Percentiles rank a stretch among this genome's conserved stretches.
Conservation (phyloP, 306 rosid genomes). For the Lablab purpureus region DNA sequence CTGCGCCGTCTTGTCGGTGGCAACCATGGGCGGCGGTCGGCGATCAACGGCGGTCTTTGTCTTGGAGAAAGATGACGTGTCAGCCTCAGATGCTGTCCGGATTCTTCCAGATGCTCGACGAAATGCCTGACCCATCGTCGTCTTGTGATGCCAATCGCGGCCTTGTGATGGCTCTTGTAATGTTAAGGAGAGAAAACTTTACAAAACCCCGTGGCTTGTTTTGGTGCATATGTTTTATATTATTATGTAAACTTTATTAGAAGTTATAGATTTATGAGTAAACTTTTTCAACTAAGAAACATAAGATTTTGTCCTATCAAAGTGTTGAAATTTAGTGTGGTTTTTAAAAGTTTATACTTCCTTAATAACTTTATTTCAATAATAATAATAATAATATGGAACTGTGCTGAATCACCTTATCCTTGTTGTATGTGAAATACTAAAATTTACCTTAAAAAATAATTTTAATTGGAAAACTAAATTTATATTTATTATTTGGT, state of each 20-base stretch:
- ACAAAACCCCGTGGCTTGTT: slow-evolving; percentile 14
- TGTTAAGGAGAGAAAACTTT: not conserved
- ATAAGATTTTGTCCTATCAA: too few relatives aligned
- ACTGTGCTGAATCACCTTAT: too few relatives aligned
- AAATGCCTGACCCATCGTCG: slow-evolving; percentile 92
- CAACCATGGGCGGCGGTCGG: slow-evolving; percentile 49
- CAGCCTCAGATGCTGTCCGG: slow-evolving; percentile 57
- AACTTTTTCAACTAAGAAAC: too few relatives aligned
- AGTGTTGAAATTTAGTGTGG: not conserved
- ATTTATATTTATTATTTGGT: too few relatives aligned
- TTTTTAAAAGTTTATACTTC: too few relatives aligned
- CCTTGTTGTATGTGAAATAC: too few relatives aligned
- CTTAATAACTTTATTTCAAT: too few relatives aligned
- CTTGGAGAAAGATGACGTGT: slow-evolving; percentile 59
- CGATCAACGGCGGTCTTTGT: slow-evolving; percentile 57
- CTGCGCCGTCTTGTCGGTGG: slow-evolving; percentile 46
- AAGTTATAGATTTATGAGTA: too few relatives aligned
- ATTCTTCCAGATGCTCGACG: slow-evolving; percentile 93
- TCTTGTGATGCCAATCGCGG: slow-evolving; percentile 13
- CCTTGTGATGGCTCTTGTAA: not conserved
- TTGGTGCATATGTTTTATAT: not conserved
- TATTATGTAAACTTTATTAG: too few relatives aligned
- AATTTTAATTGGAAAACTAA: too few relatives aligned
- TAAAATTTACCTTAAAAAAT: too few relatives aligned
- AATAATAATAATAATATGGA: too few relatives aligned